Evolutionary conservation across 2,329 filamentous ascomycete genomes (phyloP), one percentile per base, ranked within the genome.

Genomic region (Diatrype stigma): DNA sequence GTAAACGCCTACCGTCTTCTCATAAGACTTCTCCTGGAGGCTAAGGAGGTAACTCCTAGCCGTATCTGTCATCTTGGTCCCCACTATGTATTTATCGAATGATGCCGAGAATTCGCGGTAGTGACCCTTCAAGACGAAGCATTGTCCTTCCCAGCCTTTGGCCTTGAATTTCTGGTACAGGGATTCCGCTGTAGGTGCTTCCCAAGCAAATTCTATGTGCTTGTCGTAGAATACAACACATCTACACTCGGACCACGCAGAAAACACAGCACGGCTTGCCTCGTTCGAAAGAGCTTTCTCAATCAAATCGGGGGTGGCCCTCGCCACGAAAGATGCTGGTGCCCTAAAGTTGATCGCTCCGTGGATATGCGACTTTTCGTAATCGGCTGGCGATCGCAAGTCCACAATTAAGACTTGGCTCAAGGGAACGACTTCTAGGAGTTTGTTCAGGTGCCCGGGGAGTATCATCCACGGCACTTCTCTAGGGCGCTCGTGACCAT

Each of bases 101-200:
- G 76, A 77, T 23, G 70, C 68, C 16, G 76, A 78, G 53, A 82
- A 82, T 54, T 82, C 79, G 45, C 72, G 71, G 59, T 78, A 82
- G 48, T 79, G 76, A 0, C 79, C 79, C 58, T 81, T 81, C 32
- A 82, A 69, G 7, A 82, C 67, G 57, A 81, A 81, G 52, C 71
- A 76, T 38, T 74, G 72, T 2, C 79, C 79, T 1, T 56, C 54
- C 79, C 79, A 82, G 21, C 73, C 75, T 56, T 72, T 70, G 16
- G 62, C 61, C 46, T 66, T 72, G 48, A 82, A 68, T 52, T 77
- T 78, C 37, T 70, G 62, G 19, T 72, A 61, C 2, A 82, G 58
- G 0, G 71, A 63, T 14, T 73, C 70, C 2, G 78, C 77, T 2
- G 73, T 62, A 0, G 78, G 78, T 37, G 77, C 79, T 51, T 81